Base-by-base conservation (phyloP, 2,329 filamentous ascomycete genomes). In the Bipolaris bicolor region DNA sequence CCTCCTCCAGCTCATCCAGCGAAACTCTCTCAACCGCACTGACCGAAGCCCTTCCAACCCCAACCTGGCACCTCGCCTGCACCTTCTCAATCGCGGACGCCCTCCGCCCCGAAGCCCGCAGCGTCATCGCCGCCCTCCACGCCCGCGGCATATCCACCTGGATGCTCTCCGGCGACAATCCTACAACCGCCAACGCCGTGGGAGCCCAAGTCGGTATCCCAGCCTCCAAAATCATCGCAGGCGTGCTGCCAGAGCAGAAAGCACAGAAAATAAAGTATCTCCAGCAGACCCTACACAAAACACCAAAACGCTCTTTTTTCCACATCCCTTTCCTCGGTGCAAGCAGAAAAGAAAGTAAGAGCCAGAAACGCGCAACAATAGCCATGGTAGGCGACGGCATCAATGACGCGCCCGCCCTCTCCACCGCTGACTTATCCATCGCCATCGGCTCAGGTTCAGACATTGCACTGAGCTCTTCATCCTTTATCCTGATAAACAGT, bases 121-220 rank as follows among this genome's bases (percentile, higher is more conserved):
- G 79, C 7, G 86, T 94, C 16, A 84, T 96, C 56, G 75, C 78
- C 6, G 82, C 87, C 1, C 84, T 97, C 0, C 83, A 85, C 41
- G 76, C 82, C 4, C 84, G 84, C 15, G 87, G 89, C 18, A 88
- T 90, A 45, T 85, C 88, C 31, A 90, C 96, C 3, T 97, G 89
- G 87, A 96, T 97, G 91, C 87, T 97, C 36, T 96, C 92, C 0
- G 93, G 93, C 29, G 93, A 97, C 79, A 97, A 97, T 70, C 79
- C 82, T n/a, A 87, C 81, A n/a, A 97, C 93, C 0, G 93, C 93
- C 2, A 81, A 84, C 18, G 91, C 92, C 0, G 91, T 97, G 2
- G 93, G 90, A 1, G 78, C 82, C 1, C 86, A 86, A 68, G 82
- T 97, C 16, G 91, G 91, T 20, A 97, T 97, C 62, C 83, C 86